These are phyloP conservation scores for Asterionellopsis glacialis DNA, from an alignment of 108 stramenopile species.

Conservation along the genomic window DNA sequence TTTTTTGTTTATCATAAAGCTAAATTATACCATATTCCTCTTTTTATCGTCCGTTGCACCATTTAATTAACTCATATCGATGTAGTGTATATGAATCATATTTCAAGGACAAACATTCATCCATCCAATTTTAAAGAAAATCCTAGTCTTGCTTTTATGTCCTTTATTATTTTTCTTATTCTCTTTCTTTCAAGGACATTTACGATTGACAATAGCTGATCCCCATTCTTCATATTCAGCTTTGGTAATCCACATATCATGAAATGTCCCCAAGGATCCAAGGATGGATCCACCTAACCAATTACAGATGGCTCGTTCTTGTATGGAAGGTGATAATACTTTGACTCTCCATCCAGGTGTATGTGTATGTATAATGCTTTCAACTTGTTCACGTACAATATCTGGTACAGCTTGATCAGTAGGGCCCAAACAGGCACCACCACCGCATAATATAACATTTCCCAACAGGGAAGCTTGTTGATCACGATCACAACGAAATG, in stretches of 20 bases:
- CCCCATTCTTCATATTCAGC: slow-evolving; percentile 96
- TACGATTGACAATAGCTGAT: slow-evolving; percentile 87
- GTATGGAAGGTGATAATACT: slow-evolving; percentile 59
- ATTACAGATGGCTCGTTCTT: slow-evolving; percentile 67
- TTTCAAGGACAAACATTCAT: too few relatives aligned
- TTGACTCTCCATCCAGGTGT: slow-evolving; percentile 89
- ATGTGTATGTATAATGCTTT: slow-evolving; percentile 79
- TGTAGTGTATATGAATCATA: too few relatives aligned
- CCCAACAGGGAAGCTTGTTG: slow-evolving; percentile 79
- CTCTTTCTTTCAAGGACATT: slow-evolving; percentile 70
- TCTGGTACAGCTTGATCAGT: slow-evolving; percentile 79
- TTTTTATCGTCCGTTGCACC: too few relatives aligned
- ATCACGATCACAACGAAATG: slow-evolving; percentile 84
- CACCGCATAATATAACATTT: slow-evolving; percentile 80
- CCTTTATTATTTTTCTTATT: background rate
- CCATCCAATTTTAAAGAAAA: too few relatives aligned
- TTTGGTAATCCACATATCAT: slow-evolving; percentile 96
- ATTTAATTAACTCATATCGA: too few relatives aligned
- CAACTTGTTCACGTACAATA: slow-evolving; percentile 69
- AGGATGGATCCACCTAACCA: slow-evolving; percentile 97
- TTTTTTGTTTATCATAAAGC: too few relatives aligned
- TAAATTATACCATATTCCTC: too few relatives aligned
- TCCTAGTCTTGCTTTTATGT: background rate
- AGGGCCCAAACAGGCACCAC: slow-evolving; percentile 73
- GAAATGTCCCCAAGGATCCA: slow-evolving; percentile 95